Conservation (phyloP, 2,329 filamentous ascomycete genomes). For the Cordyceps pruinosa region DNA sequence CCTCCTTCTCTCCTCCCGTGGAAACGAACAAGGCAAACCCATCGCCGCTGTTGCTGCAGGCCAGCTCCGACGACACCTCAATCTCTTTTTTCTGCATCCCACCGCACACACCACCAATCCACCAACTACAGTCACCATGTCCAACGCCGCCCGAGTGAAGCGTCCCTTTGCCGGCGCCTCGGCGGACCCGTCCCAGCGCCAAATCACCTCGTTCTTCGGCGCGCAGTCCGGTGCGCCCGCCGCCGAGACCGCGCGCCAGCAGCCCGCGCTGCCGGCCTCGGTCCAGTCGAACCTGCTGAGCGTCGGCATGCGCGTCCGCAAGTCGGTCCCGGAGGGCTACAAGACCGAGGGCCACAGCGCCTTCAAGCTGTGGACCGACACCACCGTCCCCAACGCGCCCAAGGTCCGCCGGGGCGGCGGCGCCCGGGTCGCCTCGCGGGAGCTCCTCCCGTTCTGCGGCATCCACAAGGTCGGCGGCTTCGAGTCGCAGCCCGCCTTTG, state of each 20-base stretch:
- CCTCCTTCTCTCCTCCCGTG: not conserved
- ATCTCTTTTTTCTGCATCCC: not conserved
- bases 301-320: constrained; percentile 91
- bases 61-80: not conserved
- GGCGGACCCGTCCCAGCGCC: constrained; percentile 51
- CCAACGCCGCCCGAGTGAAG: constrained; percentile 46
- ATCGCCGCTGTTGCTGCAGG: constrained; percentile 5
- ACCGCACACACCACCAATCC: constrained; percentile 4
- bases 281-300: constrained; percentile 79
- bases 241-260: constrained; percentile 22
- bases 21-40: not conserved
- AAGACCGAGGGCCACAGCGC: constrained; percentile 56
- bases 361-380: constrained; percentile 46
- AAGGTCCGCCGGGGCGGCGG: constrained; percentile 14
- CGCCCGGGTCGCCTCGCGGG: constrained; percentile 36
- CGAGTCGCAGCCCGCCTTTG: constrained; percentile 47
- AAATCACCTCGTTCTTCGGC: constrained; percentile 59
- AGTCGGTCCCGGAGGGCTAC: constrained; percentile 89
- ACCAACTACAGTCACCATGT: constrained; percentile 34
- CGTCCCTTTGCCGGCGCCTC: constrained; percentile 54
- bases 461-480: constrained; percentile 68
- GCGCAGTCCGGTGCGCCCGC: constrained; percentile 25
- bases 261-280: constrained; percentile 51
- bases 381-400: constrained; percentile 16
- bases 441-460: constrained; percentile 75